Evolutionary conservation across 805 yeast species (phyloP).

Genomic region (Pichia kluyveri): DNA sequence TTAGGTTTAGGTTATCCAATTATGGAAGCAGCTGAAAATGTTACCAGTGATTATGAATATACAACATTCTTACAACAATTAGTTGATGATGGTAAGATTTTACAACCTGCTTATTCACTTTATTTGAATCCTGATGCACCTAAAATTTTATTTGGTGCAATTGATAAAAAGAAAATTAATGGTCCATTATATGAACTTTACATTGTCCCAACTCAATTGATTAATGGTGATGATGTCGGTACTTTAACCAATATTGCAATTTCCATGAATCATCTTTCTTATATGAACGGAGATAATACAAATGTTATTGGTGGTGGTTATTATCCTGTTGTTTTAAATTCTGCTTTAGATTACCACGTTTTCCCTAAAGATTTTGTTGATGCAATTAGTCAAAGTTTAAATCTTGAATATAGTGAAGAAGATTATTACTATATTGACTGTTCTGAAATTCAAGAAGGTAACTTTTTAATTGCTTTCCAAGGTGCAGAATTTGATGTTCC

Average conservation of each 20-base stretch:
- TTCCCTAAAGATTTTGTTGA: constrained; percentile 26
- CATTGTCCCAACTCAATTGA: neutral
- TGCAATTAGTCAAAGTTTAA: constrained; percentile 20
- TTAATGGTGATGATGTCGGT: neutral
- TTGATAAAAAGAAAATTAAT: constrained; percentile 50
- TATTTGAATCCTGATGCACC: constrained; percentile 41
- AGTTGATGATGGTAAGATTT: constrained; percentile 46
- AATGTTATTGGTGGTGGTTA: constrained; percentile 1
- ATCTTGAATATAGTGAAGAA: constrained; percentile 29
- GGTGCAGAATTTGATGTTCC: constrained; percentile 44
- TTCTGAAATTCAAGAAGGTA: constrained; percentile 9
- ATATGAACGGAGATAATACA: neutral
- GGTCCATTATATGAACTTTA: constrained; percentile 34
- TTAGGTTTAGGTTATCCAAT: constrained; percentile 63
- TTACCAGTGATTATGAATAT: neutral
- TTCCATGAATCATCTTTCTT: neutral
- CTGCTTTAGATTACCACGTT: constrained; percentile 40
- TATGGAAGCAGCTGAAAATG: constrained; percentile 47
- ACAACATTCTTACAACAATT: constrained; percentile 54
- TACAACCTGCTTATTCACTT: constrained; percentile 49
- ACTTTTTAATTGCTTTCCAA: constrained; percentile 38
- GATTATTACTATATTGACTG: constrained; percentile 41
- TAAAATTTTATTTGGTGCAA: constrained; percentile 57
- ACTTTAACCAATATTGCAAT: constrained; percentile 6
- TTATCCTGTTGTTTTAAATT: constrained; percentile 34